Evolutionary conservation across 192 early-diverging fungal genomes (phyloP).

Genomic region (Coemansia interrupta): DNA sequence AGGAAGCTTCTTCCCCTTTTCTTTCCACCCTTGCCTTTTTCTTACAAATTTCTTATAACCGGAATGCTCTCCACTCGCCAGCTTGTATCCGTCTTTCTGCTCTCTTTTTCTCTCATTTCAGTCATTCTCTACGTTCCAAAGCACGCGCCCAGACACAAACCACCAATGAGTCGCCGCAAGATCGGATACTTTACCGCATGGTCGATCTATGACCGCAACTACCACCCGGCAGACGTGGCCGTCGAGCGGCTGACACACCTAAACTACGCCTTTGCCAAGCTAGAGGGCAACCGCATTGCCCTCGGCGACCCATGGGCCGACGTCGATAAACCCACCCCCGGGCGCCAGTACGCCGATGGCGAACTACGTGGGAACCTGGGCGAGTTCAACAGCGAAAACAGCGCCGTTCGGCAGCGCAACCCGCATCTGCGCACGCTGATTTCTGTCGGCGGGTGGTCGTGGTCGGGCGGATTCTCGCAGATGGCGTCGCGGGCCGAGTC

Average conservation of each 20-base stretch:
- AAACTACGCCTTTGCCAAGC: conserved; percentile 77
- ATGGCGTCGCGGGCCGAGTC: conserved; percentile 54
- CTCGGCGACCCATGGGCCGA: conserved; percentile 77
- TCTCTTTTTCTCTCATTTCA: conserved; percentile 19
- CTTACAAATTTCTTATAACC: background rate
- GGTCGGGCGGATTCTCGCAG: conserved; percentile 66
- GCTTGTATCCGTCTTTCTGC: conserved; percentile 11
- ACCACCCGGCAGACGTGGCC: conserved; percentile 59
- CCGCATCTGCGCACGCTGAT: conserved; percentile 67
- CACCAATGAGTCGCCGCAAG: conserved; percentile 35
- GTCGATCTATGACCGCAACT: conserved; percentile 71
- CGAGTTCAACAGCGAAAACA: conserved; percentile 59
- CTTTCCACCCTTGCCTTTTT: background rate
- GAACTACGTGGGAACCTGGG: conserved; percentile 62
- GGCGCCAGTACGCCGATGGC: conserved; percentile 53
- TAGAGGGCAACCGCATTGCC: conserved; percentile 62
- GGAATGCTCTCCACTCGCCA: conserved; percentile 9
- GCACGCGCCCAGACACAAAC: background rate
- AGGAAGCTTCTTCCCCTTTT: background rate
- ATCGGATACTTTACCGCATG: conserved; percentile 55
- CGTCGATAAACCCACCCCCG: conserved; percentile 60
- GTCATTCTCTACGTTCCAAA: conserved; percentile 27
- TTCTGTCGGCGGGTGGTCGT: conserved; percentile 77
- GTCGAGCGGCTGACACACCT: conserved; percentile 72
- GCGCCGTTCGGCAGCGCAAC: conserved; percentile 54